Conservation (phyloP, 495 filamentous ascomycete species). For the Venustampulla echinocandica region DNA sequence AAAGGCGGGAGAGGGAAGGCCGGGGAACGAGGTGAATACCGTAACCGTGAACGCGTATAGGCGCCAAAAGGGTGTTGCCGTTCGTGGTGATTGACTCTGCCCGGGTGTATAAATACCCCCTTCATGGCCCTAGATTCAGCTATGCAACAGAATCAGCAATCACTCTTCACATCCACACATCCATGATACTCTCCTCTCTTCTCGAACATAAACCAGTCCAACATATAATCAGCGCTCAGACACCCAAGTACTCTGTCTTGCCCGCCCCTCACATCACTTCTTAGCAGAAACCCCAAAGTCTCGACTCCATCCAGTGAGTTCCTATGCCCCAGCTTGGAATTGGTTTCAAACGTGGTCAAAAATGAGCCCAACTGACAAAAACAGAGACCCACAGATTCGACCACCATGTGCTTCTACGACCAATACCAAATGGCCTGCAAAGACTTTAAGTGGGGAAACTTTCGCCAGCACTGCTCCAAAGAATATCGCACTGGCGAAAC, state of each 20-base stretch:
- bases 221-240: background rate
- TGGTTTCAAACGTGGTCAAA: slow-evolving; percentile 10
- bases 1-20: background rate
- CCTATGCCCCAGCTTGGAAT: no score
- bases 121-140: background rate
- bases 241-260: background rate
- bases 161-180: slow-evolving; percentile 11
- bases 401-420: slow-evolving; percentile 84
- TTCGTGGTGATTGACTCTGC: background rate
- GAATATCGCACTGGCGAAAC: slow-evolving; percentile 98
- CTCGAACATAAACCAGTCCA: slow-evolving; percentile 8
- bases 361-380: slow-evolving; percentile 5
- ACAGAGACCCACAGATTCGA: slow-evolving; percentile 32
- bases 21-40: no score
- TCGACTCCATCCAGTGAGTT: slow-evolving; percentile 16
- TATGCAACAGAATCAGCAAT: slow-evolving; percentile 18
- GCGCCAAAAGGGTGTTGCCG: no score
- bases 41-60: no score
- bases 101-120: slow-evolving; percentile 17
- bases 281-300: background rate
- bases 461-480: slow-evolving; percentile 87
- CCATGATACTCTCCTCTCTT: slow-evolving; percentile 2
- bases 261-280: background rate
- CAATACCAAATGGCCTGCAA: slow-evolving; percentile 61
- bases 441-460: slow-evolving; percentile 94